These are phyloP conservation scores for Rhynchospora breviuscula DNA, from an alignment of 176 grass and related monocot genomes.

Conservation along the genomic window DNA sequence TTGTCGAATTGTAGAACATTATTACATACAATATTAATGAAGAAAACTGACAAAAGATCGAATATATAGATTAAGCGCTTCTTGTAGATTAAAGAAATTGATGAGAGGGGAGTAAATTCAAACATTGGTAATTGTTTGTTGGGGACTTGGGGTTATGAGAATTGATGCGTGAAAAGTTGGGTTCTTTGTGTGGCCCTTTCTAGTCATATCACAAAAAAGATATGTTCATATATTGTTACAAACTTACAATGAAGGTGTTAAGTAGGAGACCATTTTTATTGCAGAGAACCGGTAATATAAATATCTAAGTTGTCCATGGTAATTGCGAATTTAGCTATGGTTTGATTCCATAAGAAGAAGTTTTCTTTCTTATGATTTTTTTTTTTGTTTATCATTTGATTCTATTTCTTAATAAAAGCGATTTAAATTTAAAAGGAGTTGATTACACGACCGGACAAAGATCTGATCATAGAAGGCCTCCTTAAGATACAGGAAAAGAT, in stretches of 20 bases:
- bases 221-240: too few relatives aligned
- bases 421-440: constrained; percentile 47
- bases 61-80: background rate
- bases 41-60: too few relatives aligned
- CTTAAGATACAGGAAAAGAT: constrained; percentile 67
- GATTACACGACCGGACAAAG: constrained; percentile 62
- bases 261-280: background rate
- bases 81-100: background rate
- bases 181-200: background rate
- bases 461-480: constrained; percentile 65
- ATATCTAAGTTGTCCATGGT: background rate
- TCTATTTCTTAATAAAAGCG: background rate
- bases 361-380: too few relatives aligned
- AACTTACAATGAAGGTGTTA: too few relatives aligned
- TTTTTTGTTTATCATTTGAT: too few relatives aligned
- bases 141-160: background rate
- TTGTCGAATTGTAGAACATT: too few relatives aligned
- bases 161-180: background rate
- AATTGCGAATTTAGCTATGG: too few relatives aligned
- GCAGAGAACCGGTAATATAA: too few relatives aligned
- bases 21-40: too few relatives aligned
- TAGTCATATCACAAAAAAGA: background rate
- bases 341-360: too few relatives aligned
- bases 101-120: background rate
- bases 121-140: background rate